Conservation (phyloP, 2,329 filamentous ascomycete species). For the Aspergillus fumigatus region DNA sequence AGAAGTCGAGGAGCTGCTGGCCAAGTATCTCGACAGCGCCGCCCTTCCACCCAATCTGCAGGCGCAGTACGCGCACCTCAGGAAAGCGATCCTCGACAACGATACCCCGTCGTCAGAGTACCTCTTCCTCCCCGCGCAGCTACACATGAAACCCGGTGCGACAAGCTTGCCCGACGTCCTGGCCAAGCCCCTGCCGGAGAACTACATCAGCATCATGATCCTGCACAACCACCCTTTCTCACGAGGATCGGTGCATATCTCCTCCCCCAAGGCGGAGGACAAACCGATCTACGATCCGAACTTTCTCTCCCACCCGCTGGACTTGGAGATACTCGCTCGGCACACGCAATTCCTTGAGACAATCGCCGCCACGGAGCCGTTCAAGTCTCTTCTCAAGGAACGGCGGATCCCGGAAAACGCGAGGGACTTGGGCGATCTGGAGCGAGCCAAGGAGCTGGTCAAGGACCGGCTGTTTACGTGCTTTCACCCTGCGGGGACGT, state of each 20-base stretch:
- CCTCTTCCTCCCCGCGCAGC: slow-evolving; percentile 11
- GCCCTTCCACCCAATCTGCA: neutral
- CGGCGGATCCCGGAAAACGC: slow-evolving; percentile 8
- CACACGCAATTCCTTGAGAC: slow-evolving; percentile 23
- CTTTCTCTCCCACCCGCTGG: slow-evolving; percentile 41
- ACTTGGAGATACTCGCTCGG: slow-evolving; percentile 38
- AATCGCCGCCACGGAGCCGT: slow-evolving; percentile 18
- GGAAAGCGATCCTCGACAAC: slow-evolving; percentile 8
- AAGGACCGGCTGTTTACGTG: slow-evolving; percentile 17
- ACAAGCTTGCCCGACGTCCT: slow-evolving; percentile 12
- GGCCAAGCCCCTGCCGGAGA: slow-evolving; percentile 11
- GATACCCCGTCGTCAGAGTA: slow-evolving; percentile 11
- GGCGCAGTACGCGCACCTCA: slow-evolving; percentile 12
- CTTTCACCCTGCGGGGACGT: slow-evolving; percentile 28
- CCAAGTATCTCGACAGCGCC: neutral
- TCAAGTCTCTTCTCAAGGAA: slow-evolving; percentile 13
- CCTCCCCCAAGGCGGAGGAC: slow-evolving; percentile 26
- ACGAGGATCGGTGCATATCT: slow-evolving; percentile 27
- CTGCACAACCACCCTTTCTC: slow-evolving; percentile 32
- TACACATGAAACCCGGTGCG: slow-evolving; percentile 12
- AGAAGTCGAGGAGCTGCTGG: slow-evolving; percentile 5
- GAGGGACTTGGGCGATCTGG: slow-evolving; percentile 11
- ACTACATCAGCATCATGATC: slow-evolving; percentile 18
- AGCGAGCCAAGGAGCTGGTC: slow-evolving; percentile 18
- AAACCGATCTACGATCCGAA: slow-evolving; percentile 43